Conservation (phyloP, 2,329 filamentous ascomycete genomes). For the Parafenestella ontariensis region DNA sequence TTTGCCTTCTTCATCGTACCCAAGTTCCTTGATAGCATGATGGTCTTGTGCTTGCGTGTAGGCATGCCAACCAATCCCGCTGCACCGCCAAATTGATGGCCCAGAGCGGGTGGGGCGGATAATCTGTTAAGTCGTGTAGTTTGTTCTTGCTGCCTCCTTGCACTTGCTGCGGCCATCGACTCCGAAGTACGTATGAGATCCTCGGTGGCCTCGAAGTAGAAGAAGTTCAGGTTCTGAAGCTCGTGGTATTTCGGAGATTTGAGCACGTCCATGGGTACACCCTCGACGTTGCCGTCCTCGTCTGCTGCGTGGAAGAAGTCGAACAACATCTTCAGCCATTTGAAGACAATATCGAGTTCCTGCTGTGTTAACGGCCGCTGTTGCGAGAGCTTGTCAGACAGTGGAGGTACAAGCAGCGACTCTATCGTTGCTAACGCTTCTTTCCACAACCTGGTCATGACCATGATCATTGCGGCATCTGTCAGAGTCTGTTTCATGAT, state of each 20-base stretch:
- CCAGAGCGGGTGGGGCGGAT: constrained; percentile 68
- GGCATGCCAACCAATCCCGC: constrained; percentile 69
- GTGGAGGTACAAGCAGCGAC: constrained; percentile 84
- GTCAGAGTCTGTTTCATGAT: constrained; percentile 98
- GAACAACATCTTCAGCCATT: constrained; percentile 89
- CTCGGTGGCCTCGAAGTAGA: constrained; percentile 93
- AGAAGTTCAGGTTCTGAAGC: constrained; percentile 94
- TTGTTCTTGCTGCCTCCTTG: constrained; percentile 74
- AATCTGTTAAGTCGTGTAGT: constrained; percentile 66
- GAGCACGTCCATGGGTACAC: constrained; percentile 87
- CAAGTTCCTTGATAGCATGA: constrained; percentile 92
- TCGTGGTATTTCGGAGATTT: constrained; percentile 99
- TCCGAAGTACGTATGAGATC: constrained; percentile 95
- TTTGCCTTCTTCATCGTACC: constrained; percentile 97
- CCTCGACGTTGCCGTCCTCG: constrained; percentile 83
- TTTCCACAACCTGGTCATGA: constrained; percentile 98
- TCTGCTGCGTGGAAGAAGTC: constrained; percentile 95
- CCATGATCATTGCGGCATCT: constrained; percentile 94
- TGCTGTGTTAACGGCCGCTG: constrained; percentile 84
- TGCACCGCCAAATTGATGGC: constrained; percentile 60
- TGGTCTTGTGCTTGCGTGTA: constrained; percentile 60
- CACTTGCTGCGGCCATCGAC: constrained; percentile 88
- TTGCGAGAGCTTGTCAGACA: constrained; percentile 91
- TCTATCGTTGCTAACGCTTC: constrained; percentile 94
- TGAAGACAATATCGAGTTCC: constrained; percentile 93